A percentile compares a stretch with the other conserved stretches of the same genome.
These are phyloP conservation scores for Pseudophaeomoniella oleicola DNA, from an alignment of 2,329 filamentous ascomycete species.

Conservation along the genomic window DNA sequence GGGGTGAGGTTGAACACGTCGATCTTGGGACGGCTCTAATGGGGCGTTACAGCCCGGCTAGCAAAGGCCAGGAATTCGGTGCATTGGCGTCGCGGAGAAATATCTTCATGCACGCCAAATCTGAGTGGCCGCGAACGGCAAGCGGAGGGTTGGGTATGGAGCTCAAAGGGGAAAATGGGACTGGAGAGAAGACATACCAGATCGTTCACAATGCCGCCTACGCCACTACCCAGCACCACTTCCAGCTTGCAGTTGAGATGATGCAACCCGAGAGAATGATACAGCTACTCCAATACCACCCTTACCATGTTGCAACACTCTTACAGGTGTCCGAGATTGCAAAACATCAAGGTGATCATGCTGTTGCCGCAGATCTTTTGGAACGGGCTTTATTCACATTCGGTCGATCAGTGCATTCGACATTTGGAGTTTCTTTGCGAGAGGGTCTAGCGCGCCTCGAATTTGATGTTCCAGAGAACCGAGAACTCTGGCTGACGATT, in stretches of 20 bases:
- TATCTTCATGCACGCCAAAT: slow-evolving; percentile 72
- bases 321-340: slow-evolving; percentile 86
- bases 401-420: slow-evolving; percentile 72
- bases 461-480: slow-evolving; percentile 71
- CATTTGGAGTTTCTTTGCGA: slow-evolving; percentile 62
- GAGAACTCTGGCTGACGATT: slow-evolving; percentile 80
- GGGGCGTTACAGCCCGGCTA: slow-evolving; percentile 36
- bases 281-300: slow-evolving; percentile 55
- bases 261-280: slow-evolving; percentile 79
- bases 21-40: slow-evolving; percentile 41
- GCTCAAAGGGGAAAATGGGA: slow-evolving; percentile 37
- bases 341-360: slow-evolving; percentile 78
- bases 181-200: slow-evolving; percentile 56
- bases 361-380: slow-evolving; percentile 71
- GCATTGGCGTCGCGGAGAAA: slow-evolving; percentile 63
- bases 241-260: slow-evolving; percentile 63
- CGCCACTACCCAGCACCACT: slow-evolving; percentile 57
- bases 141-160: slow-evolving; percentile 78
- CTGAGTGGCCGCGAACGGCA: slow-evolving; percentile 69
- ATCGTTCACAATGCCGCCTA: slow-evolving; percentile 66
- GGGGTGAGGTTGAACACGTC: slow-evolving; percentile 35
- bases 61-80: slow-evolving; percentile 48
- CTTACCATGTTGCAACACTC: slow-evolving; percentile 88
- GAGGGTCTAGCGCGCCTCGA: slow-evolving; percentile 68
- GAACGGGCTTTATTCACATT: slow-evolving; percentile 88